Evolutionary conservation across 78 protist species (phyloP), one percentile per base, ranked within the genome.

Genomic region (Dictyostelium capitatum): DNA sequence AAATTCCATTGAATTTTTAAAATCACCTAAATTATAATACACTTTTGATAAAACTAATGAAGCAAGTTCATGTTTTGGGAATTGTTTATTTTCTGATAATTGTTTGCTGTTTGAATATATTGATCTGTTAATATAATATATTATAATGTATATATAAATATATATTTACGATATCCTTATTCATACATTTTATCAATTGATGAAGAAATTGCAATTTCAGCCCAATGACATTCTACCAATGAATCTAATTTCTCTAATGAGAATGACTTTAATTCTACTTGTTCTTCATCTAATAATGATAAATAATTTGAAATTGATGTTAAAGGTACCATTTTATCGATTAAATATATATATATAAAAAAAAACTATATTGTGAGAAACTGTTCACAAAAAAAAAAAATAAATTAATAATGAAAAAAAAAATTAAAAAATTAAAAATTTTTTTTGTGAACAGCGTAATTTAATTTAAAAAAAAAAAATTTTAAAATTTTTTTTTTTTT

Each of bases 11-110:
- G 99, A 83, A 25, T 98, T 98, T 19, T 32, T 57, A 41, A 78
- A 90, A 78, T 89, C 97, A 23, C 96, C 97, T 11, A 99, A 95
- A 94, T 98, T 98, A 79, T 96, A 99, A 92, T 97, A 98, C 65
- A 98, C 98, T 95, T 96, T 87, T 47, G 92, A 87, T 14, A 50
- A 57, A 46, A 67, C 32, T 32, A 67, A 51, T 11, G 75, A 72
- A n/a, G 78, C 95, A 14, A 80, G 25, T 28, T 62, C 81, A 78
- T 65, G 79, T 79, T 90, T 67, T 48, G 83, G n/a, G 28, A 90
- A 90, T 78, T 47, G 41, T 43, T 79, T 81, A 64, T 59, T 17
- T 1, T 64, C 73, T 62, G 92, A 87, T 77, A 87, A 32, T 48
- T 62, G 46, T 64, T 87, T 74, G 28, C 92, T 85, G 9, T 77